Percentiles rank a stretch among this genome's conserved stretches.
Evolutionary conservation across 768 basidiomycete species (phyloP).

Genomic region (Pleurotus cornucopiae): DNA sequence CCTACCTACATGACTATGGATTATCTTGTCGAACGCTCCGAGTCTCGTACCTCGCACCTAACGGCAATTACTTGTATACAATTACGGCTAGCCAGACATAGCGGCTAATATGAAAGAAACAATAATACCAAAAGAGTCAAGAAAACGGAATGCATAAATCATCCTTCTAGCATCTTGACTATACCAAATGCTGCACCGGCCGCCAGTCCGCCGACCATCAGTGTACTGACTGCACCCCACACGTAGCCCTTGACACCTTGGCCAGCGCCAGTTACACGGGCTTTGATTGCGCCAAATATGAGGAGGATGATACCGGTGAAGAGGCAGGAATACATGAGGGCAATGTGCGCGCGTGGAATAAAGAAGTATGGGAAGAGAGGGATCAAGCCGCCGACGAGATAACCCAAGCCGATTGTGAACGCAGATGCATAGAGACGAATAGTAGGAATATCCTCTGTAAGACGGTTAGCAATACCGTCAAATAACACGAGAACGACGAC

Average conservation of each 20-base stretch:
- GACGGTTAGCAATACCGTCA: neutral
- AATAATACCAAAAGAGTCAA: too few species aligned
- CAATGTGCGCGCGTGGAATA: constrained; percentile 61
- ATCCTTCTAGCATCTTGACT: constrained; percentile 41
- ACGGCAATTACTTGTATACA: too few species aligned
- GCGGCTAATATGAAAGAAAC: too few species aligned
- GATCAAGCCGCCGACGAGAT: constrained; percentile 89
- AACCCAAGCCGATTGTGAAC: constrained; percentile 92
- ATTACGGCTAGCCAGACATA: too few species aligned
- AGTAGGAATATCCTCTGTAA: constrained; percentile 81
- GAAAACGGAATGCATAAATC: too few species aligned
- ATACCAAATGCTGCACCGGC: constrained; percentile 66
- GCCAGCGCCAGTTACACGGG: constrained; percentile 82
- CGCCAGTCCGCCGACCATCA: constrained; percentile 86
- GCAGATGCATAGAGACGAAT: constrained; percentile 85
- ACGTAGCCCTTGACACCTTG: constrained; percentile 62
- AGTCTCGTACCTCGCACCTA: too few species aligned
- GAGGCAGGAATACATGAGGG: constrained; percentile 70
- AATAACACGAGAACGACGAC: neutral
- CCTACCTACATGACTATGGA: too few species aligned
- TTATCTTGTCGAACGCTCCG: too few species aligned
- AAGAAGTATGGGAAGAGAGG: constrained; percentile 94
- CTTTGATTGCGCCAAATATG: constrained; percentile 88
- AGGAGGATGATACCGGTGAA: constrained; percentile 84
- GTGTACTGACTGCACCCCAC: constrained; percentile 84